phyloP scores from a whole-genome alignment of 208 protist species.

The Leishmania turanica region DNA sequence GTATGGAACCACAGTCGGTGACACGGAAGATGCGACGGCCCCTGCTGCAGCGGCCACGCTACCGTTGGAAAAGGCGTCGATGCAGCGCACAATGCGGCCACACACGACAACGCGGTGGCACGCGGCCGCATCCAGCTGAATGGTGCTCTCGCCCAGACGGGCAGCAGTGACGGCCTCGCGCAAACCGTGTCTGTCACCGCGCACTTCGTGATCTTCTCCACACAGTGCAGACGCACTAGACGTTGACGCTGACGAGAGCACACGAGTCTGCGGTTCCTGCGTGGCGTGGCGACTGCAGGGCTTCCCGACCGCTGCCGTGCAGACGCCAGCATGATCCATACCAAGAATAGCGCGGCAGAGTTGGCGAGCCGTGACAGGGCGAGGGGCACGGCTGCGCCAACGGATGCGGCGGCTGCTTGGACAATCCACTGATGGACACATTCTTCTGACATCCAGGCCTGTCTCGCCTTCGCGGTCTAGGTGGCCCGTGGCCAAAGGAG shows the following conservation, averaged over 20 bases:
- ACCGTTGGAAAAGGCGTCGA: conserved; percentile 23
- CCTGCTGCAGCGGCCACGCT: conserved; percentile 12
- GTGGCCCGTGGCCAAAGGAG: not conserved
- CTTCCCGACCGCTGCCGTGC: no score
- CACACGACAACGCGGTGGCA: conserved; percentile 48
- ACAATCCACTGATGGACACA: not conserved
- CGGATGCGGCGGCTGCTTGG: not conserved
- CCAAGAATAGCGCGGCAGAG: conserved; percentile 20
- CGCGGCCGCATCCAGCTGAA: conserved; percentile 39
- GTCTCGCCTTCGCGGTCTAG: not conserved
- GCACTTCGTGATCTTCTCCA: not conserved
- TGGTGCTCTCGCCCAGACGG: conserved; percentile 45
- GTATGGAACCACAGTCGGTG: not conserved
- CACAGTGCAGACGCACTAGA: not conserved
- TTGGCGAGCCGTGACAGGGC: conserved; percentile 33
- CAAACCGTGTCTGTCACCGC: not conserved
- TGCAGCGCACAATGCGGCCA: conserved; percentile 49
- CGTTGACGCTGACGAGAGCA: not conserved
- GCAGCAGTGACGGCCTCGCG: not conserved
- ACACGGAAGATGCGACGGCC: not conserved
- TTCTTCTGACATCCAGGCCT: not conserved
- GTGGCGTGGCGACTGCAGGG: not conserved
- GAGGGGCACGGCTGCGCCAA: conserved; percentile 11
- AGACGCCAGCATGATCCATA: not conserved
- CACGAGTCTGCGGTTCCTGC: not conserved